A percentile compares a stretch with the other conserved stretches of the same genome.
phyloP scores from a whole-genome alignment of 306 rosid genomes.

The Cicer yamashitae region DNA sequence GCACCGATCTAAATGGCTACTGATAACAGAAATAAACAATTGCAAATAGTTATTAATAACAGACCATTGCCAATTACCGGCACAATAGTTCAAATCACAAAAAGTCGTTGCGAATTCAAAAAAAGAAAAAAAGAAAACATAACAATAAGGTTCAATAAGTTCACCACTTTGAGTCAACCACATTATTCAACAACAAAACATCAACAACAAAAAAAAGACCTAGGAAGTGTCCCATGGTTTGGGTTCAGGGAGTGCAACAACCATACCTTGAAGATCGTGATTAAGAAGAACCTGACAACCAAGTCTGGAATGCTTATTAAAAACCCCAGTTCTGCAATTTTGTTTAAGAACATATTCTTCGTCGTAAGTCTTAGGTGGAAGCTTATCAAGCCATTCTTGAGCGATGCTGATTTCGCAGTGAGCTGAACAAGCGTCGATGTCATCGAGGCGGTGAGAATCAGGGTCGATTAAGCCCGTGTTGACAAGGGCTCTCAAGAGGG shows the following conservation, averaged over 20 bases:
- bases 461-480: constrained; percentile 84
- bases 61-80: constrained; percentile 29
- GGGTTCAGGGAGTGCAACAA: constrained; percentile 84
- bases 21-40: neutral
- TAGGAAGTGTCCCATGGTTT: constrained; percentile 93
- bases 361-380: constrained; percentile 81
- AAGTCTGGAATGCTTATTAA: constrained; percentile 86
- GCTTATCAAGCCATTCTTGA: constrained; percentile 90
- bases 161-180: neutral
- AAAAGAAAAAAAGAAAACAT: constrained; percentile 13
- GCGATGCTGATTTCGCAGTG: constrained; percentile 95
- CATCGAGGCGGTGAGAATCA: constrained; percentile 86
- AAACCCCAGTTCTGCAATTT: constrained; percentile 65
- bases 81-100: constrained; percentile 22
- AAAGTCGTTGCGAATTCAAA: constrained; percentile 1
- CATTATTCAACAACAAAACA: constrained; percentile 39
- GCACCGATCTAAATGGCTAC: neutral
- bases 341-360: constrained; percentile 81
- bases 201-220: neutral
- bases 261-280: constrained; percentile 92
- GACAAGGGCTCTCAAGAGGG: constrained; percentile 75
- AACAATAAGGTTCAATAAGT: neutral
- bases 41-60: constrained; percentile 37
- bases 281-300: constrained; percentile 89
- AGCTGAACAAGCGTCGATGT: constrained; percentile 91